Conservation (phyloP, 352 stramenopile species). For the Phytophthora europaea region DNA sequence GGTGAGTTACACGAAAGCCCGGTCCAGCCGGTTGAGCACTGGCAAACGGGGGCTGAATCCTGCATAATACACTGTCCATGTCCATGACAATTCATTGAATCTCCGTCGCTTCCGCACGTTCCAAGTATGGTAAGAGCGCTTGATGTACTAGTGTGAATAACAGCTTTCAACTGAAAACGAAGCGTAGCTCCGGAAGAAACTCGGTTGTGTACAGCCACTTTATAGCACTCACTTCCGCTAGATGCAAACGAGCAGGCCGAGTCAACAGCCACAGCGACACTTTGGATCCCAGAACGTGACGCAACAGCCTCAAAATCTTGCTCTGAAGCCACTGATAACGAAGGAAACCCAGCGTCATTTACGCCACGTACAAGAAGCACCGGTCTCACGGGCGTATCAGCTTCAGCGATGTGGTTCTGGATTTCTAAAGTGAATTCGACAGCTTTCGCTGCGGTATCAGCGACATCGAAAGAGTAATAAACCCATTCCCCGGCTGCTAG, state of each 20-base stretch:
- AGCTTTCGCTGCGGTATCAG: slow-evolving; percentile 46
- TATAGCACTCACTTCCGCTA: slow-evolving; percentile 67
- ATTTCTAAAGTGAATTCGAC: slow-evolving; percentile 63
- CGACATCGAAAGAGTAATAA: slow-evolving; percentile 78
- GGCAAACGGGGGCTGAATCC: slow-evolving; percentile 43
- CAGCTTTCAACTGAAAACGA: slow-evolving; percentile 54
- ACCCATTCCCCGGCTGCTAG: slow-evolving; percentile 62
- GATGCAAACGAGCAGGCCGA: slow-evolving; percentile 49
- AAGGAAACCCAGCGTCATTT: slow-evolving; percentile 62
- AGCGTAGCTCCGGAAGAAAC: slow-evolving; percentile 57
- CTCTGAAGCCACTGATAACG: slow-evolving; percentile 49
- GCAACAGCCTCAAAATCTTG: slow-evolving; percentile 65
- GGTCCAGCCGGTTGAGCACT: slow-evolving; percentile 70
- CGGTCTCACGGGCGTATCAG: slow-evolving; percentile 53
- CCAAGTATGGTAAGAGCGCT: not conserved
- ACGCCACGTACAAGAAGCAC: slow-evolving; percentile 69
- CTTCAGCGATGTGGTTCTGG: slow-evolving; percentile 48
- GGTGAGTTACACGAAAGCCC: slow-evolving; percentile 73
- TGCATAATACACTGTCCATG: slow-evolving; percentile 63
- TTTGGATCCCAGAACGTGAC: slow-evolving; percentile 32
- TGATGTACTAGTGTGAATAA: slow-evolving; percentile 38
- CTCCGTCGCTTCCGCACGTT: slow-evolving; percentile 17
- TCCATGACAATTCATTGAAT: slow-evolving; percentile 53
- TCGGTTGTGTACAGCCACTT: slow-evolving; percentile 77
- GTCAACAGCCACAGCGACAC: slow-evolving; percentile 55